Conservation (phyloP, 768 basidiomycete genomes). For the Phylloporus scabripes region DNA sequence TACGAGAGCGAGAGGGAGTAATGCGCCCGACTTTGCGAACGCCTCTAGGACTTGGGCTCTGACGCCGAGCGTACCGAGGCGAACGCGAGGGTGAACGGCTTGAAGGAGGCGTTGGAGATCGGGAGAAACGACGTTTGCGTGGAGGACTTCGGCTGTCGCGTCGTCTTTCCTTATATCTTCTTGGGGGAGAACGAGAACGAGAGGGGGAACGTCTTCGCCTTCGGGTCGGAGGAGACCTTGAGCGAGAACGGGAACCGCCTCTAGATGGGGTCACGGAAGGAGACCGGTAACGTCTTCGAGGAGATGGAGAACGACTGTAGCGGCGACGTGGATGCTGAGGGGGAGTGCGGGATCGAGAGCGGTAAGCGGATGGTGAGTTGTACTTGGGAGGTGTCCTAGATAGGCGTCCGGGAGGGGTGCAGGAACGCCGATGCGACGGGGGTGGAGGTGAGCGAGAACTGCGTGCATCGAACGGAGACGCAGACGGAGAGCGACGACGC, state of each 20-base stretch:
- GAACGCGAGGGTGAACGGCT: conserved; percentile 33
- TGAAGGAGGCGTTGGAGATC: conserved; percentile 47
- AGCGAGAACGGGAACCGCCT: conserved; percentile 37
- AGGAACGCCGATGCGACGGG: conserved; percentile 32
- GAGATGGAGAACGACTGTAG: conserved; percentile 23
- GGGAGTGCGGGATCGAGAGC: conserved; percentile 35
- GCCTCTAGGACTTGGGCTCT: conserved; percentile 38
- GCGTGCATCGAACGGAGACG: conserved; percentile 32
- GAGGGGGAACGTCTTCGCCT: conserved; percentile 34
- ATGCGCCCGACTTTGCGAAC: conserved; percentile 24
- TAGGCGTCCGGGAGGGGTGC: conserved; percentile 35
- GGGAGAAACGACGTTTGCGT: conserved; percentile 39
- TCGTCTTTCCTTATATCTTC: conserved; percentile 21
- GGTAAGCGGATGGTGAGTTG: conserved; percentile 34
- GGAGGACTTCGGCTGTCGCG: conserved; percentile 31
- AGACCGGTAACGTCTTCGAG: conserved; percentile 28
- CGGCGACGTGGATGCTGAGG: conserved; percentile 23
- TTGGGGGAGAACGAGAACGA: conserved; percentile 28
- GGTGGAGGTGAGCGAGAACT: conserved; percentile 38
- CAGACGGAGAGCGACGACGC: conserved; percentile 40
- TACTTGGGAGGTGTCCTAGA: conserved; percentile 27
- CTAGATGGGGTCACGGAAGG: conserved; percentile 32
- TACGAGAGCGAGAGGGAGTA: conserved; percentile 34
- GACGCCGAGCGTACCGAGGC: conserved; percentile 39
- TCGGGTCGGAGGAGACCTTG: conserved; percentile 38